A percentile compares a stretch with the other conserved stretches of the same genome.
phyloP scores from a whole-genome alignment of 371 early-diverging fungal genomes.

The Syncephalis plumigaleata region DNA sequence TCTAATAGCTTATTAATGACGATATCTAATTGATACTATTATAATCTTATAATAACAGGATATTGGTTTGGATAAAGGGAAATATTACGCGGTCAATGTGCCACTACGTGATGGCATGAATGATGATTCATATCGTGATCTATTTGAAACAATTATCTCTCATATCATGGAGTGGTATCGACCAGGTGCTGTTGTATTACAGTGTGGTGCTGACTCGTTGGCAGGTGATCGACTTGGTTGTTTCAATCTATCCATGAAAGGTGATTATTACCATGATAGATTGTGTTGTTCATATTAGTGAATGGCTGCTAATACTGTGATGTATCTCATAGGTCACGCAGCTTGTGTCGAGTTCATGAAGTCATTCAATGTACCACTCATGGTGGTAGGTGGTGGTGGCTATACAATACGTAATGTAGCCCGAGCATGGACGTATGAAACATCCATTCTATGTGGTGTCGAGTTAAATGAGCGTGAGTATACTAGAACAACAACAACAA shows the following conservation, averaged over 20 bases:
- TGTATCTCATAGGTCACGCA: conserved; percentile 59
- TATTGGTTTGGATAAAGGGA: conserved; percentile 74
- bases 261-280: conserved; percentile 22
- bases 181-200: conserved; percentile 95
- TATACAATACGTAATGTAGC: conserved; percentile 98
- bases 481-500: conserved; percentile 9
- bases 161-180: conserved; percentile 86
- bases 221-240: conserved; percentile 97
- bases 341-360: conserved; percentile 89
- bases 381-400: conserved; percentile 98
- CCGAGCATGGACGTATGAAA: conserved; percentile 98
- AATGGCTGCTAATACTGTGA: too few relatives aligned
- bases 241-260: conserved; percentile 91
- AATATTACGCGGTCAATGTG: conserved; percentile 90
- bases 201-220: conserved; percentile 99
- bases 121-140: conserved; percentile 76
- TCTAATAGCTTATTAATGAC: too few relatives aligned
- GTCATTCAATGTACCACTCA: conserved; percentile 76
- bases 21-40: neutral
- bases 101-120: conserved; percentile 96
- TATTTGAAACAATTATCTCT: conserved; percentile 62
- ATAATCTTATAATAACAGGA: conserved; percentile 28
- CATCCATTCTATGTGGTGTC: conserved; percentile 74
- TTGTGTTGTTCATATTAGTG: too few relatives aligned
- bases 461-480: conserved; percentile 24